Evolutionary conservation across 2,329 filamentous ascomycete species (phyloP), one percentile per base, ranked within the genome.

Genomic region (Fusarium pilosicola): DNA sequence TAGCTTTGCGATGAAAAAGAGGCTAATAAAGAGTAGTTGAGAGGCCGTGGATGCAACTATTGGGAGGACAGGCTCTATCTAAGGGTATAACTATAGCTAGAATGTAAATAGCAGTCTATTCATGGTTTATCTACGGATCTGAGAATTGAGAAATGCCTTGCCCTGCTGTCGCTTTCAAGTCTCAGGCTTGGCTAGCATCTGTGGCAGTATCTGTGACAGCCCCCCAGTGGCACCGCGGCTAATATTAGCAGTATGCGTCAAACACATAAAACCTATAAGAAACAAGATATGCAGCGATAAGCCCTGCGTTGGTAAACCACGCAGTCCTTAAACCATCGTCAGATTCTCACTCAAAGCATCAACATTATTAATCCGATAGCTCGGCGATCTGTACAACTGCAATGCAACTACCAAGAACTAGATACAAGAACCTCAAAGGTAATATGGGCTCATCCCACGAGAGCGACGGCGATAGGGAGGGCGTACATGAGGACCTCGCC

Each of bases 51-150:
- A 32, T 30, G 4, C 7, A 18, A 30, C 22, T 24, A 28, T 28
- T 28, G 22, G 22, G 22, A 42, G 0, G 8, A 20, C 3, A 20
- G 12, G 44, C 3, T 13, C 9, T 18, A 8, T 7, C 44, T 13
- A 14, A 7, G 8, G 22, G 3, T 24, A 22, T 15, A 20, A 10
- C 30, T 7, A 3, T 20, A 20, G 12, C 7, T 24, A 12, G 11
- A 13, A n/a, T 18, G 13, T 8, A 15, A 28, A 20, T 22, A 7
- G 20, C 12, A 46, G 14, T 13, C 26, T 22, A 8, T 14, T 20
- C 8, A 14, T 46, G 7, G 5, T 0, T 14, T 15, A 10, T 28
- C 7, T 22, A 4, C 0, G 20, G 24, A 28, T 28, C 13, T 10
- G 24, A 46, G 18, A 11, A 24, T 4, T 20, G 9, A 20, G n/a